Base-by-base conservation (phyloP, 352 stramenopile species). In the Bremia lactucae region DNA sequence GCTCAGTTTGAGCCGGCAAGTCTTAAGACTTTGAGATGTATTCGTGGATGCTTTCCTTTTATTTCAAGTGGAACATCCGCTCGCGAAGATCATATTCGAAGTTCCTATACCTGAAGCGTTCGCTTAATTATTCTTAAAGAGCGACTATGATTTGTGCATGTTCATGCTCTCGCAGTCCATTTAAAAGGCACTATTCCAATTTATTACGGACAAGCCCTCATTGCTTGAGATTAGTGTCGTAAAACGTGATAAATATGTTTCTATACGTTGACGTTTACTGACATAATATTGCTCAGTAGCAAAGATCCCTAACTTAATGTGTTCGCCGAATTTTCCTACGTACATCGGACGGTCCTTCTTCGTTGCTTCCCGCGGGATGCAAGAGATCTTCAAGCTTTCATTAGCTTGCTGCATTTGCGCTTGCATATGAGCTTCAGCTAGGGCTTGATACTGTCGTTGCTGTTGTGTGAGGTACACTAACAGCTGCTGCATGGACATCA, bases 401-500 rank as follows among this genome's bases (percentile, higher is more conserved):
- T 22, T 36, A 0, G n/a, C 10, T 9, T 36, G 31, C 15, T 20
- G n/a, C 31, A 36, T 36, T 16, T 36, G n/a, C 3, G 31, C 16
- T 20, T 36, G 31, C 31, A 21, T 36, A 3, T 22, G n/a, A 36
- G 40, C 21, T 41, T 48, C 16, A 6, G 44, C 26, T 10, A 38
- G 31, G 14, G 1, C 16, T 36, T 36, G 15, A 36, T 21, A 22
- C 5, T 11, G n/a, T 20, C 21, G n/a, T 18, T 36, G 31, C 31
- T 36, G 5, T 9, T 36, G 6, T 21, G 31, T 36, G 24, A 29
- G 2, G 13, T 29, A 29, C 24, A 29, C 4, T 9, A 54, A 24
- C 19, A 48, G 33, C 10, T 54, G 46, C 34, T 47, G 46, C 46
- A 47, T 47, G 22, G 31, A 40, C 38, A 48, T 25, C n/a, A 36